Conservation (phyloP, 306 rosid species). For the Trichosanthes cucumerina region DNA sequence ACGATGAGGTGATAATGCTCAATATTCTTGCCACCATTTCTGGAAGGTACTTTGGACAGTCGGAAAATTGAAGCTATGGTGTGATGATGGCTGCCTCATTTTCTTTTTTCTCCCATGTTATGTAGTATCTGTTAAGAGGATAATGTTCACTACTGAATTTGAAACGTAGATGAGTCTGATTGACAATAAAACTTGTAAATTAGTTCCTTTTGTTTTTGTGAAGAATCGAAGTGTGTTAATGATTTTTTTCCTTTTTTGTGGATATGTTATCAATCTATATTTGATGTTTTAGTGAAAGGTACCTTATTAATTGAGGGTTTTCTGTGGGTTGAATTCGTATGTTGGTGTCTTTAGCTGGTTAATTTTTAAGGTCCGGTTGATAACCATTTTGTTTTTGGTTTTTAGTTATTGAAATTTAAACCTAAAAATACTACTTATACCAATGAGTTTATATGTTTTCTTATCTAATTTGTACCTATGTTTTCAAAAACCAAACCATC, state of each 20-base stretch:
- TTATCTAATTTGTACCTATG: too few relatives aligned
- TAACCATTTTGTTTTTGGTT: too few relatives aligned
- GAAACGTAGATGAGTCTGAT: not conserved
- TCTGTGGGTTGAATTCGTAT: too few relatives aligned
- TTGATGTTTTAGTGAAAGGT: not conserved
- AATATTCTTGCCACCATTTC: conserved; percentile 62
- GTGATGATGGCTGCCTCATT: too few relatives aligned
- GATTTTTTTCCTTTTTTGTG: not conserved
- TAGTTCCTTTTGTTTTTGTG: not conserved
- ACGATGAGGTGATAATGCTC: conserved; percentile 65
- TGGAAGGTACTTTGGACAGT: conserved; percentile 76
- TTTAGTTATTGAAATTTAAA: too few relatives aligned
- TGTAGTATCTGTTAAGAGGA: not conserved
- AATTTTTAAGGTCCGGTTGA: too few relatives aligned
- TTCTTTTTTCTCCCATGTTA: too few relatives aligned
- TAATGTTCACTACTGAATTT: not conserved
- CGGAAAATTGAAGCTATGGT: conserved; percentile 20
- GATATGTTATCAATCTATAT: too few relatives aligned
- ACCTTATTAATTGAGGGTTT: not conserved
- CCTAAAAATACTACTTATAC: too few relatives aligned
- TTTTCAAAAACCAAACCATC: too few relatives aligned
- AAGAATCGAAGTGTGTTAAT: not conserved
- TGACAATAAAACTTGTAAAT: not conserved
- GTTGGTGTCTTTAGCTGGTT: too few relatives aligned
- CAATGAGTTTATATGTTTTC: too few relatives aligned